These are phyloP conservation scores for Collybia sordida DNA, from an alignment of 768 basidiomycete genomes.

Conservation along the genomic window DNA sequence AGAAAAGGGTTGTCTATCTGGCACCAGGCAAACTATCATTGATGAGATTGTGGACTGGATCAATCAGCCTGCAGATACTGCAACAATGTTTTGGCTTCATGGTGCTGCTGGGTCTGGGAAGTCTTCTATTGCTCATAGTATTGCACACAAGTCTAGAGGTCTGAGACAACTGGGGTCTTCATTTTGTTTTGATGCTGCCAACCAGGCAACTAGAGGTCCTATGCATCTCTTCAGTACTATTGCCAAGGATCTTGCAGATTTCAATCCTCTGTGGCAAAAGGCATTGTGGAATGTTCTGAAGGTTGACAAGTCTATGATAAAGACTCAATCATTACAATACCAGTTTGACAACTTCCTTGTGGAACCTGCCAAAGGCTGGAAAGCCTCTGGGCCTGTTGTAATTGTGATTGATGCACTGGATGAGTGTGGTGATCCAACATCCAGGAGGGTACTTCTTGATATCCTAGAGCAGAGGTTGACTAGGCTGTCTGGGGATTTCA, in stretches of 20 bases:
- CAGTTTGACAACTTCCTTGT: conserved; percentile 18
- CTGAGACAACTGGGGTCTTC: no score
- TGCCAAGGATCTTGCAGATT: conserved; percentile 24
- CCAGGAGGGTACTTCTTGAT: conserved; percentile 17
- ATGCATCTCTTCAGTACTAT: conserved; percentile 29
- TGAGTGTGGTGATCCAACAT: no score
- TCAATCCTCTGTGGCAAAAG: conserved; percentile 3
- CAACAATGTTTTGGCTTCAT: conserved; percentile 25
- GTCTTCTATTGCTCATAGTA: no score
- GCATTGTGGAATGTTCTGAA: conserved; percentile 2
- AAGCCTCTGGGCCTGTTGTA: conserved; percentile 15
- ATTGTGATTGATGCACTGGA: conserved; percentile 36
- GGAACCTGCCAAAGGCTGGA: conserved; percentile 2
- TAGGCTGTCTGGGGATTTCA: conserved; percentile 24
- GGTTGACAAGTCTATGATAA: conserved; percentile 8
- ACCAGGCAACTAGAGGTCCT: conserved; percentile 15
- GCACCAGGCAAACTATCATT: conserved; percentile 22
- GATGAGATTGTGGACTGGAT: conserved; percentile 23
- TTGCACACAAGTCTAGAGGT: no score
- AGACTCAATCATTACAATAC: no score
- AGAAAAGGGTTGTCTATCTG: conserved; percentile 1
- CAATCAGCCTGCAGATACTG: conserved; percentile 2
- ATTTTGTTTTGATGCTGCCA: conserved; percentile 28
- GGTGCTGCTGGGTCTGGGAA: no score
- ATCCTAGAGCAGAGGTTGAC: conserved; percentile 15